Conservation (phyloP, 805 yeast species). For the Ogataea wickerhamii region DNA sequence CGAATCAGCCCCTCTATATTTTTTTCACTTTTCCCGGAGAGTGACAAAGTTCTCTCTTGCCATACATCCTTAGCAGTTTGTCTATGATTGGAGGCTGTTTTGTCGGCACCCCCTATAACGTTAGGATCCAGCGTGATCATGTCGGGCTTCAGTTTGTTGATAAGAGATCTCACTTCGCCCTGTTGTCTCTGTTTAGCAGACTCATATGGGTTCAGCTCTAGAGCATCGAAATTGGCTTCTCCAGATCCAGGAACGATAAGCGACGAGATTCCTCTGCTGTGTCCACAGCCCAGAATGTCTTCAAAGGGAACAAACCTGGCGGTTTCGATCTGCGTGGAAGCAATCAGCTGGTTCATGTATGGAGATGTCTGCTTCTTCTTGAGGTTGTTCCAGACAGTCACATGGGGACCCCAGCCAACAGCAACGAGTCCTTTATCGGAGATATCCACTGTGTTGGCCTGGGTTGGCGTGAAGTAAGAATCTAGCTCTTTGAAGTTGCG, state of each 20-base stretch:
- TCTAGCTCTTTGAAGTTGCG: conserved; percentile 77
- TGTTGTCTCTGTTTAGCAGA: conserved; percentile 91
- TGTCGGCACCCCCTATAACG: conserved; percentile 79
- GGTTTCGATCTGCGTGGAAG: conserved; percentile 70
- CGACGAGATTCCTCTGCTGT: conserved; percentile 73
- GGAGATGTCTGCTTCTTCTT: conserved; percentile 71
- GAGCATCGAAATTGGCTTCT: conserved; percentile 94
- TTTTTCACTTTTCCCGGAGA: conserved; percentile 27
- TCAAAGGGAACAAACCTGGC: conserved; percentile 87
- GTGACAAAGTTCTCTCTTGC: conserved; percentile 31
- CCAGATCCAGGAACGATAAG: conserved; percentile 94
- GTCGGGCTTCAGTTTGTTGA: conserved; percentile 89
- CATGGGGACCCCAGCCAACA: conserved; percentile 95
- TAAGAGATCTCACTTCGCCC: conserved; percentile 76
- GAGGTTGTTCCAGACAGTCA: conserved; percentile 85
- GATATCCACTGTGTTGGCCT: conserved; percentile 72
- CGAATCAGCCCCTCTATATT: conserved; percentile 53
- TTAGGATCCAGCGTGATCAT: conserved; percentile 89
- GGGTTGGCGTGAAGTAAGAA: conserved; percentile 72
- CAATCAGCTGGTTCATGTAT: conserved; percentile 84
- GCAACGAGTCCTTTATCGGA: conserved; percentile 86
- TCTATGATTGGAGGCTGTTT: conserved; percentile 59
- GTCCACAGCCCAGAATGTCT: conserved; percentile 92
- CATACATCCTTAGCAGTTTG: conserved; percentile 57
- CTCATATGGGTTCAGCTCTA: conserved; percentile 90